Evolutionary conservation across 768 basidiomycete species (phyloP), one percentile per base, ranked within the genome.

Genomic region (Chalciporus pseudorubinellus): DNA sequence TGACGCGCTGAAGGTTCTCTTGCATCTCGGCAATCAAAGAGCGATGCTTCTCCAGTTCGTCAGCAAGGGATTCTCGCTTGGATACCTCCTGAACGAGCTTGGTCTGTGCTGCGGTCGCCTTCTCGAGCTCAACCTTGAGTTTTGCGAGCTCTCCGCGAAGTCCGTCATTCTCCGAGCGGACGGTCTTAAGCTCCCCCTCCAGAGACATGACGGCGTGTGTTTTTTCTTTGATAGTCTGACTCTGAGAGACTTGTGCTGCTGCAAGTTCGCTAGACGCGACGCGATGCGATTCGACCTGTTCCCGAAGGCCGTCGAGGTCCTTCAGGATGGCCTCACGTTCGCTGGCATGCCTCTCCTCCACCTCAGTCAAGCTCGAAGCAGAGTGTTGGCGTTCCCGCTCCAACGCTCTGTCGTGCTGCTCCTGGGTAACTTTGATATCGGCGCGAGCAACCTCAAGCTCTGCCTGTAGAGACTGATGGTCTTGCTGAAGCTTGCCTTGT

Each of bases 11-110:
- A 21, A 92, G 72, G 56, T 80, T 84, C 53, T 87, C 84, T 59
- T 92, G 89, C 67, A 86, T 71, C 59, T 92, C 90, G 21, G 85
- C 84, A 14, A 92, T 74, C 24, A 83, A 74, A 9, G 83, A 84
- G 21, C 88, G 87, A 66, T 90, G 87, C 31, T 77, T 81, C 59
- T 92, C 89, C 29, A 93, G 73, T 62, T 94, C 89, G 19, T 79
- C 77, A 10, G 80, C 81, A 33, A 91, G 75, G 16, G 87, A 84
- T 58, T 90, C 82, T 36, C 83, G 84, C 58, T 86, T 85, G 8
- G 88, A 87, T 10, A 81, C 83, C 63, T 89, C 88, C 57, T 84
- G 79, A 28, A 83, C 72, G 11, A 89, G 78, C 61, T 78, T 78
- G 4, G 78, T 76, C 58, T 86, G 83, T 61, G 87, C 82, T 14